Percentiles rank a stretch among this genome's conserved stretches.
These are phyloP conservation scores for Juncus inflexus DNA, from an alignment of 176 grass and related monocot species.

Conservation along the genomic window DNA sequence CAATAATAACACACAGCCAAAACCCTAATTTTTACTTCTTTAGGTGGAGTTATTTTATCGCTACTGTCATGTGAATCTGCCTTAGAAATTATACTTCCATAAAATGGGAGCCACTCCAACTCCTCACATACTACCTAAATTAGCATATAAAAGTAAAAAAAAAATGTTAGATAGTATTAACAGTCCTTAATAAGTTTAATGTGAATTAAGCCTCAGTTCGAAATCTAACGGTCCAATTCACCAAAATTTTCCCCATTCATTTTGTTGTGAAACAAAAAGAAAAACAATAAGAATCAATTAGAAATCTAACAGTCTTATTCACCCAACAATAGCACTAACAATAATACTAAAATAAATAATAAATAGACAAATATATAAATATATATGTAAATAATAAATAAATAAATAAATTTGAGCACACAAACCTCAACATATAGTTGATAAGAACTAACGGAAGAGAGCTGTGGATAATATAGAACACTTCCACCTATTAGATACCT, in stretches of 20 bases:
- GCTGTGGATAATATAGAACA: conserved; percentile 96
- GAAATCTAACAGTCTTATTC: no score
- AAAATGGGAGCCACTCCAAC: conserved; percentile 96
- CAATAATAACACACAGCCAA: conserved; percentile 84
- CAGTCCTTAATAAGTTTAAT: conserved; percentile 11
- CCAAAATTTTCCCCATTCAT: no score
- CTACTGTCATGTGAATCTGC: conserved; percentile 35
- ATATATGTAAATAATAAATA: neutral
- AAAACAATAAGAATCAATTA: no score
- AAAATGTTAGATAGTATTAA: conserved; percentile 10
- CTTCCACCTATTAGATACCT: conserved; percentile 99
- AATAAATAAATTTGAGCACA: conserved; percentile 14
- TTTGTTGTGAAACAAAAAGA: no score
- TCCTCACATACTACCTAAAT: conserved; percentile 94
- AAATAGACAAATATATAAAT: no score
- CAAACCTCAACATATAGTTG: conserved; percentile 98
- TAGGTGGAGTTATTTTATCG: conserved; percentile 48
- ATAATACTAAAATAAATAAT: no score
- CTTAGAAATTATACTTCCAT: conserved; percentile 44
- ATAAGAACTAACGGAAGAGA: conserved; percentile 97
- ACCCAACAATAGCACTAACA: no score
- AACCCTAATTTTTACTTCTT: conserved; percentile 59
- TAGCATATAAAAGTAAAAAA: conserved; percentile 26
- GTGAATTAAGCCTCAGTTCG: no score
- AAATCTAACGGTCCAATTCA: no score